A percentile compares a stretch with the other conserved stretches of the same genome.
Evolutionary conservation across 768 basidiomycete species (phyloP).

Genomic region (Lactarius trivialis): DNA sequence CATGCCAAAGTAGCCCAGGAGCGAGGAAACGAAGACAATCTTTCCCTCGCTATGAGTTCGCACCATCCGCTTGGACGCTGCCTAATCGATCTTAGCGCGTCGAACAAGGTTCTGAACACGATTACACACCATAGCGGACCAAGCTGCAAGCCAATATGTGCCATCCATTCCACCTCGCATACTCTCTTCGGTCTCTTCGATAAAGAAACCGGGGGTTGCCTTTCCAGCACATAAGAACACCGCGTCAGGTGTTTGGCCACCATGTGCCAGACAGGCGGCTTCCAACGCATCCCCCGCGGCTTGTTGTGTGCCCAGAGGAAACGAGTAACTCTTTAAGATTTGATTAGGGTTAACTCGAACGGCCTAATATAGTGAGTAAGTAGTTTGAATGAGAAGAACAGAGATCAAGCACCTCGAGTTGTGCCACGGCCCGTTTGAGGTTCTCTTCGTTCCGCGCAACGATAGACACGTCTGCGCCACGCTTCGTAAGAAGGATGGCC

Average conservation of each 20-base stretch:
- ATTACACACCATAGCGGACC: slow-evolving; percentile 40
- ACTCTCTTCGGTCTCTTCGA: slow-evolving; percentile 58
- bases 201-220: slow-evolving; percentile 62
- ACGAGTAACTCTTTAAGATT: slow-evolving; percentile 59
- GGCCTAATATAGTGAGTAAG: slow-evolving; percentile 33
- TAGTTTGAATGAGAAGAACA: not conserved
- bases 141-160: slow-evolving; percentile 51
- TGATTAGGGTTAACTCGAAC: slow-evolving; percentile 51
- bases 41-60: slow-evolving; percentile 51
- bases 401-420: slow-evolving; percentile 52
- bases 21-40: slow-evolving; percentile 70
- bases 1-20: slow-evolving; percentile 67
- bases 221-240: slow-evolving; percentile 77
- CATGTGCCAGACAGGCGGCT: slow-evolving; percentile 47
- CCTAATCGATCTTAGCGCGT: slow-evolving; percentile 34
- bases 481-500: slow-evolving; percentile 54
- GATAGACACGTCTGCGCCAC: slow-evolving; percentile 79
- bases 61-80: slow-evolving; percentile 62
- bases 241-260: slow-evolving; percentile 61
- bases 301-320: slow-evolving; percentile 47
- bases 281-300: slow-evolving; percentile 57
- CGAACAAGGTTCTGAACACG: not conserved
- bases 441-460: slow-evolving; percentile 68
- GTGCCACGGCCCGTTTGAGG: slow-evolving; percentile 50
- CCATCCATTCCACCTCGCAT: slow-evolving; percentile 48